Percentiles rank a stretch among this genome's conserved stretches.
These are phyloP conservation scores for Aspergillus phoenicis DNA, from an alignment of 2,329 filamentous ascomycete species.

Conservation along the genomic window DNA sequence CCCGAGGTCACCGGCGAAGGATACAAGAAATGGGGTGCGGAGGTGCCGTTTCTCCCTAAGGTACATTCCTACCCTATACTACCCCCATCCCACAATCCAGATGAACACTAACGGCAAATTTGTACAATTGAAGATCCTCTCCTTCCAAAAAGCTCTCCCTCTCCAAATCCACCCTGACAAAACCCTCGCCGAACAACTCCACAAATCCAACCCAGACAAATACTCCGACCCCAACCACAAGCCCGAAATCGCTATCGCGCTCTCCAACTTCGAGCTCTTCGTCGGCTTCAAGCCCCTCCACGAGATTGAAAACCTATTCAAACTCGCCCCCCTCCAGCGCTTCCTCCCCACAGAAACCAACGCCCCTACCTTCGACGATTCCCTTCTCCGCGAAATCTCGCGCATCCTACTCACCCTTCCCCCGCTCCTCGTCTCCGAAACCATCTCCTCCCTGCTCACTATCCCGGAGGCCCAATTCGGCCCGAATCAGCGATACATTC, in stretches of 20 bases:
- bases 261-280: slow-evolving; percentile 74
- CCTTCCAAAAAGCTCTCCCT: slow-evolving; percentile 73
- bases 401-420: slow-evolving; percentile 56
- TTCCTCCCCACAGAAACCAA: slow-evolving; percentile 51
- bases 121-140: slow-evolving; percentile 57
- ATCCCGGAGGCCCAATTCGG: slow-evolving; percentile 55
- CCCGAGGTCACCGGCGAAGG: slow-evolving; percentile 67
- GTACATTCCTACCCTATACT: slow-evolving; percentile 31
- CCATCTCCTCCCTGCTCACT: slow-evolving; percentile 55
- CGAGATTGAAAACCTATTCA: slow-evolving; percentile 62
- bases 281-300: slow-evolving; percentile 70
- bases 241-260: slow-evolving; percentile 74
- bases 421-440: slow-evolving; percentile 55
- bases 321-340: slow-evolving; percentile 54
- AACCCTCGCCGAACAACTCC: slow-evolving; percentile 64
- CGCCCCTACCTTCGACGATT: slow-evolving; percentile 56
- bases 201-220: slow-evolving; percentile 63
- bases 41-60: slow-evolving; percentile 74
- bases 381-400: slow-evolving; percentile 60
- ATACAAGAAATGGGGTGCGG: slow-evolving; percentile 62
- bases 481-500: slow-evolving; percentile 58
- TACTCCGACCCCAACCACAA: slow-evolving; percentile 78
- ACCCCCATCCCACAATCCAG: background rate
- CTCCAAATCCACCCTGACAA: slow-evolving; percentile 76
- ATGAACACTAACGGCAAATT: background rate